These are phyloP conservation scores for Eucommia ulmoides DNA, from an alignment of 257 asterid genomes.

Conservation along the genomic window DNA sequence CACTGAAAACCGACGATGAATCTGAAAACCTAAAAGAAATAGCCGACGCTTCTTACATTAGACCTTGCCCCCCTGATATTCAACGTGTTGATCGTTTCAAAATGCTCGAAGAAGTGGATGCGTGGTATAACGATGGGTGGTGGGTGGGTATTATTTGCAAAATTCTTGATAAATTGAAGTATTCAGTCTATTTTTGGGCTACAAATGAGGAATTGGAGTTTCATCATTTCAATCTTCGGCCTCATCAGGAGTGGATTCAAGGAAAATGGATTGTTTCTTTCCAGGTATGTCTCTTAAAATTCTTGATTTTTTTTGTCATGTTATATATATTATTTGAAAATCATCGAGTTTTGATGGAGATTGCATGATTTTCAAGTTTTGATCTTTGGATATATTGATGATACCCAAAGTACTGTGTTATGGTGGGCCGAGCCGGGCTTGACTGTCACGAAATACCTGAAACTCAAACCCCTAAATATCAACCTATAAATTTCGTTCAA, in stretches of 20 bases:
- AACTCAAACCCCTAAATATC: too few relatives aligned
- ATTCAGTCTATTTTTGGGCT: conserved; percentile 18
- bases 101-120: conserved; percentile 33
- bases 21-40: conserved; percentile 32
- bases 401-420: too few relatives aligned
- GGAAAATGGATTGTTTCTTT: conserved; percentile 40
- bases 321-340: conserved; percentile 5
- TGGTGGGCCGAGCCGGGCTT: too few relatives aligned
- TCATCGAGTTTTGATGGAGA: too few relatives aligned
- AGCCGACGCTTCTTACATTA: conserved; percentile 27
- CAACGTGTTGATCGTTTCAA: conserved; percentile 22
- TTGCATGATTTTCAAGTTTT: too few relatives aligned
- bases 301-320: too few relatives aligned
- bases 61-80: conserved; percentile 27
- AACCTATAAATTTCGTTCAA: too few relatives aligned
- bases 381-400: too few relatives aligned
- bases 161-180: conserved; percentile 18
- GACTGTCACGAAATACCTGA: too few relatives aligned
- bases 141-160: conserved; percentile 34
- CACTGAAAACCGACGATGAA: conserved; percentile 16
- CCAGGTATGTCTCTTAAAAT: conserved; percentile 27
- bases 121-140: conserved; percentile 46
- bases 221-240: conserved; percentile 31
- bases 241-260: conserved; percentile 48
- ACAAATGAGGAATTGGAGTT: conserved; percentile 20